Conservation (phyloP, 169 alveolate species). For the Plasmodium vinckei region DNA sequence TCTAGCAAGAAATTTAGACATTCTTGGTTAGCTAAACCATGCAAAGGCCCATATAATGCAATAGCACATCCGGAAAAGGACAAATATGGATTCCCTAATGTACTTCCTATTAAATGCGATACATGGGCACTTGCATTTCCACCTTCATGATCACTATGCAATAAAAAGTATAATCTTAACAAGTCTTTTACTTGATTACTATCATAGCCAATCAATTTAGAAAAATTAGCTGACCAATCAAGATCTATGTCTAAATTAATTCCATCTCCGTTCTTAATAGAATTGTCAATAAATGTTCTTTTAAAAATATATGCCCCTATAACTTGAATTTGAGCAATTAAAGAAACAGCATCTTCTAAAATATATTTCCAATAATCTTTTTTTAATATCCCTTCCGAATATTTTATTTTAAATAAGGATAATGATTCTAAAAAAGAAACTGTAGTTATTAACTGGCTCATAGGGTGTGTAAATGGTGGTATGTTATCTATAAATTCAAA, state of each 20-base stretch:
- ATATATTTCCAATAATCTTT: slow-evolving; percentile 91
- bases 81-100: slow-evolving; percentile 94
- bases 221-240: slow-evolving; percentile 86
- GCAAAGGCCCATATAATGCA: slow-evolving; percentile 92
- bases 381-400: slow-evolving; percentile 86
- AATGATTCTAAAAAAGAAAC: slow-evolving; percentile 90
- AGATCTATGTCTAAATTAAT: slow-evolving; percentile 79
- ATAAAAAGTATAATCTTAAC: slow-evolving; percentile 85
- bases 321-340: slow-evolving; percentile 83
- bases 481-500: slow-evolving; percentile 85
- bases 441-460: slow-evolving; percentile 95
- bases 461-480: slow-evolving; percentile 94
- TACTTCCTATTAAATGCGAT: slow-evolving; percentile 94
- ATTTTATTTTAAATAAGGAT: slow-evolving; percentile 86
- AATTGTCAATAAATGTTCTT: slow-evolving; percentile 80
- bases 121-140: slow-evolving; percentile 97
- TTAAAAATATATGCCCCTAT: slow-evolving; percentile 85
- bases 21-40: slow-evolving; percentile 97
- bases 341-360: slow-evolving; percentile 91
- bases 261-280: slow-evolving; percentile 81
- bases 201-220: slow-evolving; percentile 81
- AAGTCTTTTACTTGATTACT: slow-evolving; percentile 78
- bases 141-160: slow-evolving; percentile 95
- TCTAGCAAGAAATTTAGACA: slow-evolving; percentile 93
- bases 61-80: slow-evolving; percentile 87